These are phyloP conservation scores for Leccinum ochraceum DNA, from an alignment of 768 basidiomycete genomes.

Conservation along the genomic window DNA sequence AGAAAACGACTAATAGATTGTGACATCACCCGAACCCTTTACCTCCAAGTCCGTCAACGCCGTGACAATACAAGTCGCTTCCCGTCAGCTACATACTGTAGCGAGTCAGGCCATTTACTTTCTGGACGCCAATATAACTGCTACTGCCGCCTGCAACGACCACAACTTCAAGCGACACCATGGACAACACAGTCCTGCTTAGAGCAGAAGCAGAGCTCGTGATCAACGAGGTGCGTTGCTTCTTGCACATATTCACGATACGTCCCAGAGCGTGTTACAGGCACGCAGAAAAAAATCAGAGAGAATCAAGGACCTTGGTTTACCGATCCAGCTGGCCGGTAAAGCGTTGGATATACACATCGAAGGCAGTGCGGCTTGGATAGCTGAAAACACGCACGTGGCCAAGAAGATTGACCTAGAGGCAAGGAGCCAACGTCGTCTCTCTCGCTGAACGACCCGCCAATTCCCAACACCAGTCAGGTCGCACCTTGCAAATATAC, in stretches of 20 bases:
- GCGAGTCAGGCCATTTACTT: no score
- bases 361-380: conserved; percentile 70
- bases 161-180: conserved; percentile 4
- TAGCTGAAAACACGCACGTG: conserved; percentile 82
- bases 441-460: conserved; percentile 6
- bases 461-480: conserved; percentile 54
- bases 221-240: conserved; percentile 28
- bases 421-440: conserved; percentile 42
- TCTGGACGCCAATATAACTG: no score
- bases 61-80: no score
- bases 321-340: conserved; percentile 74
- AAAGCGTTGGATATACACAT: conserved; percentile 75
- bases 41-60: neutral
- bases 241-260: neutral
- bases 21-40: neutral
- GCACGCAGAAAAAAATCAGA: conserved; percentile 74
- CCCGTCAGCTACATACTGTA: neutral
- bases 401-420: conserved; percentile 74
- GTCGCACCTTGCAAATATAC: conserved; percentile 73
- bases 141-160: neutral
- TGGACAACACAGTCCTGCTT: conserved; percentile 32
- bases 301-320: conserved; percentile 67
- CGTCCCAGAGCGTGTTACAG: conserved; percentile 36
- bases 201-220: conserved; percentile 34
- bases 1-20: no score